Percentiles rank a stretch among this genome's conserved stretches.
phyloP scores from a whole-genome alignment of 163 green algal species.

The Coccomyxa subellipsoidea region DNA sequence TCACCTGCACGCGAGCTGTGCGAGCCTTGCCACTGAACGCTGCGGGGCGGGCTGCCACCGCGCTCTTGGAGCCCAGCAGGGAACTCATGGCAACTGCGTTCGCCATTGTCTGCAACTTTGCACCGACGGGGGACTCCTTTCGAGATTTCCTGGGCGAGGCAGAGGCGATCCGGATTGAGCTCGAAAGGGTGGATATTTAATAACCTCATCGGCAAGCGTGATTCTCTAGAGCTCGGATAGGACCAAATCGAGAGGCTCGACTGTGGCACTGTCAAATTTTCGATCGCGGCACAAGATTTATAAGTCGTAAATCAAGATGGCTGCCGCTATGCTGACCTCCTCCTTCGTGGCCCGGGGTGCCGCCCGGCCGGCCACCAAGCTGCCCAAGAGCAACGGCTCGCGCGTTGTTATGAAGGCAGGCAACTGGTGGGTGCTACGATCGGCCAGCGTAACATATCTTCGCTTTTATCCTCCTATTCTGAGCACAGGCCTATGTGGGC shows the following conservation, averaged over 20 bases:
- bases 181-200: background rate
- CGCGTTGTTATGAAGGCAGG: conserved; percentile 14
- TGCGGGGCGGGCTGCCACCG: background rate
- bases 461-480: background rate
- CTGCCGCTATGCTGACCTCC: conserved; percentile 3
- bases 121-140: background rate
- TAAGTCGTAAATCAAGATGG: background rate
- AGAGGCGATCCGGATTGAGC: background rate
- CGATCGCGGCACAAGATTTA: background rate
- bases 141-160: background rate
- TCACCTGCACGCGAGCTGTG: background rate
- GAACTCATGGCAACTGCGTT: background rate
- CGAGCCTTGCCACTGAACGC: background rate
- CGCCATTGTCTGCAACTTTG: background rate
- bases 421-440: conserved; percentile 20
- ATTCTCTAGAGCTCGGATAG: background rate
- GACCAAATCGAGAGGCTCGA: background rate
- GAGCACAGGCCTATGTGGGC: background rate
- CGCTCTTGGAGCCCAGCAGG: conserved; percentile 1
- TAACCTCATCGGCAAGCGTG: background rate
- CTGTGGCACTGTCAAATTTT: background rate
- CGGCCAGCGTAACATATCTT: background rate
- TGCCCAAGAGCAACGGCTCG: conserved; percentile 4
- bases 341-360: conserved; percentile 3
- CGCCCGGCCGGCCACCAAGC: background rate